These are phyloP conservation scores for Catenaria anguillulae DNA, from an alignment of 371 early-diverging fungal genomes.

Conservation along the genomic window DNA sequence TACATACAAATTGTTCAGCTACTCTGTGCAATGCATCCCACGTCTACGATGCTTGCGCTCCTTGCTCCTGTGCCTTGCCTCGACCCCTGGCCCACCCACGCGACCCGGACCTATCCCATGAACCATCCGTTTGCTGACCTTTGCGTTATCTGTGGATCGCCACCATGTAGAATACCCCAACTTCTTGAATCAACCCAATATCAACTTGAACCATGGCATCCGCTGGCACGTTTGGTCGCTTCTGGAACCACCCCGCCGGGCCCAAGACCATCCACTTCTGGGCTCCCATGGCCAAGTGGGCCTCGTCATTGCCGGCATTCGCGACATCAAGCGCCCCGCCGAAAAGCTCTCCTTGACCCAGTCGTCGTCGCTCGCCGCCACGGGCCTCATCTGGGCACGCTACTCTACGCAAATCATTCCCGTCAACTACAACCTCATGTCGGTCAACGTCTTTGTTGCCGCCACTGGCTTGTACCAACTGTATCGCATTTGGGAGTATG, in stretches of 20 bases:
- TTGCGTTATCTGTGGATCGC: no score
- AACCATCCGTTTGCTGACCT: no score
- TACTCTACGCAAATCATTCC: slow-evolving; percentile 87
- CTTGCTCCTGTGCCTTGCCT: no score
- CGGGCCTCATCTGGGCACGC: slow-evolving; percentile 91
- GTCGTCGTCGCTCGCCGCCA: slow-evolving; percentile 67
- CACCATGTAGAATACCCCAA: no score
- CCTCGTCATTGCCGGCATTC: slow-evolving; percentile 78
- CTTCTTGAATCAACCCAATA: no score
- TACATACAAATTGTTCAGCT: no score
- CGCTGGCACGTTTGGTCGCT: no score
- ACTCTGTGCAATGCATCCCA: no score
- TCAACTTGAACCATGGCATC: no score
- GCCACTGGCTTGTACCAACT: slow-evolving; percentile 73
- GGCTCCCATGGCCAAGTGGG: slow-evolving; percentile 83
- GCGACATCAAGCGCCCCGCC: slow-evolving; percentile 79
- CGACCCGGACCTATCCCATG: no score
- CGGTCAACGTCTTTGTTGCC: slow-evolving; percentile 86
- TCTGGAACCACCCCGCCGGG: slow-evolving; percentile 23
- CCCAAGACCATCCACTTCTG: slow-evolving; percentile 81
- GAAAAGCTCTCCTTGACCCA: slow-evolving; percentile 75
- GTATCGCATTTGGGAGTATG: slow-evolving; percentile 58
- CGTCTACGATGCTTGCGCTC: no score
- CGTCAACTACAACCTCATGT: slow-evolving; percentile 70
- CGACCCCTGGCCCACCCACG: no score